Evolutionary conservation across 805 yeast species (phyloP), one percentile per base, ranked within the genome.

Genomic region (Zygotorulaspora sp.): DNA sequence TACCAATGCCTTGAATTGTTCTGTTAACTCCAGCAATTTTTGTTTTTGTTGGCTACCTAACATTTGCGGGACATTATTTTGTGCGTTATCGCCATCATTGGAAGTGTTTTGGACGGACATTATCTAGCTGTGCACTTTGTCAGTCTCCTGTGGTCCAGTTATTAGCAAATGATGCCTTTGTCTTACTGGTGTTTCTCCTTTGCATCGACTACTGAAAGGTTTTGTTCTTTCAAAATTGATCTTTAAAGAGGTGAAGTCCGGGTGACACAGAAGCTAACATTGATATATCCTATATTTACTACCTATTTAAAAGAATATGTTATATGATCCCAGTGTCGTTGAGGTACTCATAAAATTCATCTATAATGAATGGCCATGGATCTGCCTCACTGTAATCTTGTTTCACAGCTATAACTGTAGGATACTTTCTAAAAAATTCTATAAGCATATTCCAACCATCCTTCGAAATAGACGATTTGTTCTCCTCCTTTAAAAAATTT

Each of bases 301-400:
- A 5, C 8, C 8, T 7, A 7, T 13, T 7, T 7, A 21, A 10
- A 21, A 21, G 23, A 10, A 21, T 7, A 8, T 8, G 30, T 12
- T 12, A 26, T 26, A 39, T 39, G 19, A 38, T 26, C 17, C 23
- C 16, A 10, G 28, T 17, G 13, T 47, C 62, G 23, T 53, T 49
- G 32, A 63, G 65, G 52, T 70, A 70, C 46, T 83, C 94, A 15
- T 86, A 83, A 55, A 76, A 90, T 41, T 79, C 86, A 58, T 90
- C 98, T 47, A 90, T 77, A 12, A 86, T 66, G 37, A 84, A 76
- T 4, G 97, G 98, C 97, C 97, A 90, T 1, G 96, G 84, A 16
- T 83, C 88, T 49, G 75, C 73, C 47, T 82, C 92, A 50, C 83
- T 89, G 59, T 88, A 89, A 2, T 61, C 63, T 2, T 39, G 30